Base-by-base conservation (phyloP, 2,329 filamentous ascomycete species). In the Sporothrix protearum region DNA sequence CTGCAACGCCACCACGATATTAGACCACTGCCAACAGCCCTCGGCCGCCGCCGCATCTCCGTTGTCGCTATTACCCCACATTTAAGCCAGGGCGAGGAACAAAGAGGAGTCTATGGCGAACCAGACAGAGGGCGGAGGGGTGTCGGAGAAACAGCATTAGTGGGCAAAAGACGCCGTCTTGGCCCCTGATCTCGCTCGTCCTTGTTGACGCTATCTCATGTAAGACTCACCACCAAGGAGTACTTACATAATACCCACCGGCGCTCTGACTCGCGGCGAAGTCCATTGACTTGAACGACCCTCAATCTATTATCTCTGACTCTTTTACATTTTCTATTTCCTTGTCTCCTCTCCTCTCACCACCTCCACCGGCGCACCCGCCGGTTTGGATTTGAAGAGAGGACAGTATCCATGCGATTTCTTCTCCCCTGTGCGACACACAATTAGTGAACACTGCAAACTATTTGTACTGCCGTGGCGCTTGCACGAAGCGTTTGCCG, bases 301-400 rank as follows among this genome's bases (percentile, higher is more conserved):
- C 36, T 47, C 25, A 5, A 14, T 68, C 30, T 47, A 68, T 42
- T 69, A 59, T 69, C 67, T 69, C 33, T 59, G 67, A 59, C 67
- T 47, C 51, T 14, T 45, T 25, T 28, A 9, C 3, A 22, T 61
- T 61, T 42, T 25, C 57, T 63, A 25, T 67, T 53, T 28, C n/a
- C 30, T 55, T 12, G n/a, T 19, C 28, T n/a, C 22, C 12, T 28
- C 8, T 12, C 14, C 6, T 9, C 7, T n/a, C 30, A 36, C 42
- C 42, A 53, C 16, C 36, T 28, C 6, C 59, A 5, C 9, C 22
- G 22, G n/a, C 22, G n/a, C 22, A 12, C 14, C n/a, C 2, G 14
- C 36, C 12, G 14, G 16, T 22, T 22, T 16, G 5, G 3, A 3
- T 39, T 63, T n/a, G 33, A 33, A 25, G 6, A 0, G 14, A 49